Percentiles rank a stretch among this genome's conserved stretches.
phyloP scores from a whole-genome alignment of 345 rosid species.

The Rhizophora apiculata region DNA sequence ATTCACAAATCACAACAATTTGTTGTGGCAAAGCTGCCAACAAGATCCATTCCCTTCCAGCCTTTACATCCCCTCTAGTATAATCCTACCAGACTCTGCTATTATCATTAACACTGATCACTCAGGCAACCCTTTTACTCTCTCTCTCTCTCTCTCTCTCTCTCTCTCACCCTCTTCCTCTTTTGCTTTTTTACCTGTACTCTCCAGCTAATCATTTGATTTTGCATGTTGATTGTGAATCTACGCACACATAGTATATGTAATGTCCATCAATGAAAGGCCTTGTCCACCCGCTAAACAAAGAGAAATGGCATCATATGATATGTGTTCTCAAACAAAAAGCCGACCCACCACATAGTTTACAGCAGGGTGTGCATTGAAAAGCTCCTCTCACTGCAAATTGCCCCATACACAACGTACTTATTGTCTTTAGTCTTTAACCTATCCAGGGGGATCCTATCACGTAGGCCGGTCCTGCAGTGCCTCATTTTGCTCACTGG shows the following conservation, averaged over 20 bases:
- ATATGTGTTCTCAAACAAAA: background rate
- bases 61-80: background rate
- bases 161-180: background rate
- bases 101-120: background rate
- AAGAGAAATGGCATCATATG: slow-evolving; percentile 18
- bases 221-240: slow-evolving; percentile 17
- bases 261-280: slow-evolving; percentile 24
- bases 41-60: slow-evolving; percentile 29
- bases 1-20: slow-evolving; percentile 3
- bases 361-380: slow-evolving; percentile 4
- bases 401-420: background rate
- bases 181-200: slow-evolving; percentile 2
- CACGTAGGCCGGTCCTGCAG: background rate
- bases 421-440: slow-evolving; percentile 5
- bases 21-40: slow-evolving; percentile 30
- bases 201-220: slow-evolving; percentile 41
- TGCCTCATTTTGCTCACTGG: slow-evolving; percentile 8
- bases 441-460: background rate
- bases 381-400: slow-evolving; percentile 14
- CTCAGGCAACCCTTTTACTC: background rate
- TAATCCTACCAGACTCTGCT: background rate
- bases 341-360: slow-evolving; percentile 7
- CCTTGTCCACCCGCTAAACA: slow-evolving; percentile 15
- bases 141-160: slow-evolving; percentile 6
- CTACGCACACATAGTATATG: slow-evolving; percentile 27